Conservation (phyloP, 805 yeast genomes). For the Soucietia sequanensis region DNA sequence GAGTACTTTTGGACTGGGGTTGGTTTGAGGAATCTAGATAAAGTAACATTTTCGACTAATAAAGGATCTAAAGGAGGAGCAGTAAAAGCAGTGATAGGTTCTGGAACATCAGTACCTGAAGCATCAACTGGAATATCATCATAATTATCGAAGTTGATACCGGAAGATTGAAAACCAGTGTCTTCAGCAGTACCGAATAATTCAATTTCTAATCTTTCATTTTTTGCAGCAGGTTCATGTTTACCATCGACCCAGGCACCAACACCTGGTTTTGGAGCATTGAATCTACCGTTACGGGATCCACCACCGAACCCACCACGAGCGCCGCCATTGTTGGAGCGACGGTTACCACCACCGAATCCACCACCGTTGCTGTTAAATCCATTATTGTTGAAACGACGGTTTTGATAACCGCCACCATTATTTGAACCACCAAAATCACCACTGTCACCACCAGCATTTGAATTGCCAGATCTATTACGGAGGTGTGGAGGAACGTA, state of each 20-base stretch:
- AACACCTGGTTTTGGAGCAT: conserved; percentile 48
- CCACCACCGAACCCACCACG: conserved; percentile 26
- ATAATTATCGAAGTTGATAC: conserved; percentile 97
- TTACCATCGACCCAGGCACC: conserved; percentile 88
- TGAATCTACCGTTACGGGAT: conserved; percentile 24
- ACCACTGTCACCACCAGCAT: conserved; percentile 13
- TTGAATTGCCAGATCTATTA: conserved; percentile 20
- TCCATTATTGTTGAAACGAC: conserved; percentile 22
- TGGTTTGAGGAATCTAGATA: conserved; percentile 91
- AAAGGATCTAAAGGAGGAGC: conserved; percentile 88
- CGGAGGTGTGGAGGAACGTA: conserved; percentile 61
- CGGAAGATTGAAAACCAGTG: conserved; percentile 80
- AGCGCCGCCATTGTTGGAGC: conserved; percentile 17
- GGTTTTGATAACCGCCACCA: conserved; percentile 12
- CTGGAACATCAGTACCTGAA: conserved; percentile 91
- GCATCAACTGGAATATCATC: conserved; percentile 99
- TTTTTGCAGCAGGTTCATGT: conserved; percentile 78
- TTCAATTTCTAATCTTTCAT: conserved; percentile 69
- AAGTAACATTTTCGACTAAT: conserved; percentile 79
- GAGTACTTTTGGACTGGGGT: conserved; percentile 97
- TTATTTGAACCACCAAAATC: conserved; percentile 11
- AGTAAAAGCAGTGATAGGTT: conserved; percentile 83
- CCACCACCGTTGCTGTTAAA: conserved; percentile 25
- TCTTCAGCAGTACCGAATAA: conserved; percentile 81
- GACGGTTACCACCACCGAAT: conserved; percentile 15